Evolutionary conservation across 2,329 filamentous ascomycete species (phyloP).

Genomic region (Trichophyton equinum): DNA sequence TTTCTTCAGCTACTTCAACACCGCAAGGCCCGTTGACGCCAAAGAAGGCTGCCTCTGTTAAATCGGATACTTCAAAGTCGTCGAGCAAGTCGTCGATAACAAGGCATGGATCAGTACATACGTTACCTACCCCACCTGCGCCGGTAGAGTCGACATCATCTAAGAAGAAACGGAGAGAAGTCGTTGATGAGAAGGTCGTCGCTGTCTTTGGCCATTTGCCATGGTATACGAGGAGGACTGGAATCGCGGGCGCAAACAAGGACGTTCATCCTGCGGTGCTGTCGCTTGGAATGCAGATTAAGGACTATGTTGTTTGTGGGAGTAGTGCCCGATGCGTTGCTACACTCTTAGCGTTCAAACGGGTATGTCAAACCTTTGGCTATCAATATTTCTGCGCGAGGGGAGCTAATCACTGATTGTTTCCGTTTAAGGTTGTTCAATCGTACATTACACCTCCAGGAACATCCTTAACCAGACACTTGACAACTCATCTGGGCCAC

Average conservation of each 20-base stretch:
- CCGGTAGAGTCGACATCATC: constrained; percentile 24
- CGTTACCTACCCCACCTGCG: constrained; percentile 17
- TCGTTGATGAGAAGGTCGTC: constrained; percentile 50
- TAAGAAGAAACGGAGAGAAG: constrained; percentile 39
- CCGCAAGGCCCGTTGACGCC: constrained; percentile 16
- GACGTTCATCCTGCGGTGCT: constrained; percentile 78
- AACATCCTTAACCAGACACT: constrained; percentile 75
- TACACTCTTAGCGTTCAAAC: constrained; percentile 79
- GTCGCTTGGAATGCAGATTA: constrained; percentile 78
- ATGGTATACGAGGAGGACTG: constrained; percentile 57
- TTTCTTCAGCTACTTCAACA: constrained; percentile 3
- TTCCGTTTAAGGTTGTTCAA: constrained; percentile 53
- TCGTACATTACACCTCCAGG: constrained; percentile 82
- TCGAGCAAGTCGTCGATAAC: constrained; percentile 14
- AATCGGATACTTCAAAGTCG: constrained; percentile 20
- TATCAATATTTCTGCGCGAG: not conserved
- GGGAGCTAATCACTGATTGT: not conserved
- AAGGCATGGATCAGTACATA: constrained; percentile 28
- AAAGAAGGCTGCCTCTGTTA: constrained; percentile 16
- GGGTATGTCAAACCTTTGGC: constrained; percentile 40
- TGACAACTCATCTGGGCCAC: constrained; percentile 82
- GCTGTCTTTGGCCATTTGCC: constrained; percentile 75
- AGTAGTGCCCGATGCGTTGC: constrained; percentile 79
- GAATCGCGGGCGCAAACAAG: constrained; percentile 48
- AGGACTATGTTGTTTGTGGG: constrained; percentile 74